These are phyloP conservation scores for Strobilomyces dryophilus DNA, from an alignment of 768 basidiomycete genomes.

Conservation along the genomic window DNA sequence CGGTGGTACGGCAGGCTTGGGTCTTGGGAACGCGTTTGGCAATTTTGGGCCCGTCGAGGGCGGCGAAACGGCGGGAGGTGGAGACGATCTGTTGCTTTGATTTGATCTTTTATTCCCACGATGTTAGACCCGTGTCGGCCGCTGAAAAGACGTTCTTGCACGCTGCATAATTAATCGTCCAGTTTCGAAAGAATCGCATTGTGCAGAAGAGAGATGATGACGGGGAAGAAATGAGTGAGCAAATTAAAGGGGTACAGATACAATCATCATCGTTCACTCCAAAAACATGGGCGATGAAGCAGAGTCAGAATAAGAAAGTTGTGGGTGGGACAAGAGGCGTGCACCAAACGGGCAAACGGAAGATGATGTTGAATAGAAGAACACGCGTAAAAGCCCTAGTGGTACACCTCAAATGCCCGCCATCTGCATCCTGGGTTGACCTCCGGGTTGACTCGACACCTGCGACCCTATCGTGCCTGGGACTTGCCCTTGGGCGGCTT, in stretches of 20 bases:
- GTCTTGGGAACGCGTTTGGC: conserved; percentile 28
- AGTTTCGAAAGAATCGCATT: conserved; percentile 17
- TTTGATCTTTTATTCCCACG: not conserved
- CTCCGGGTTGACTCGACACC: conserved; percentile 22
- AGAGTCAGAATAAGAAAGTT: conserved; percentile 22
- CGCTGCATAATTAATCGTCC: conserved; percentile 15
- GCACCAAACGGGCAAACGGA: conserved; percentile 6
- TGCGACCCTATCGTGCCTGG: conserved; percentile 30
- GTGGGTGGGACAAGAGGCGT: not conserved
- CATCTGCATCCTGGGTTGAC: conserved; percentile 33
- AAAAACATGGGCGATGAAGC: conserved; percentile 24
- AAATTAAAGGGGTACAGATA: conserved; percentile 36
- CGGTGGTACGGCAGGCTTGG: conserved; percentile 6
- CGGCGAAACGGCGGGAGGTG: conserved; percentile 23
- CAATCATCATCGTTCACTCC: conserved; percentile 36
- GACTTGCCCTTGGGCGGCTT: conserved; percentile 36
- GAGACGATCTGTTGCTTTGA: conserved; percentile 43
- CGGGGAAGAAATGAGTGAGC: conserved; percentile 21
- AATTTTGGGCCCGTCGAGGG: conserved; percentile 29
- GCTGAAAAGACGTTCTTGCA: not conserved
- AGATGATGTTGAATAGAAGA: conserved; percentile 4
- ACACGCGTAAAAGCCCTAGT: not conserved
- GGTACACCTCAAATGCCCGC: conserved; percentile 30
- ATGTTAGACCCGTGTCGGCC: not conserved
- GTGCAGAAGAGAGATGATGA: conserved; percentile 12